Evolutionary conservation across 2,329 filamentous ascomycete species (phyloP).

Genomic region (Eutypella sp.): DNA sequence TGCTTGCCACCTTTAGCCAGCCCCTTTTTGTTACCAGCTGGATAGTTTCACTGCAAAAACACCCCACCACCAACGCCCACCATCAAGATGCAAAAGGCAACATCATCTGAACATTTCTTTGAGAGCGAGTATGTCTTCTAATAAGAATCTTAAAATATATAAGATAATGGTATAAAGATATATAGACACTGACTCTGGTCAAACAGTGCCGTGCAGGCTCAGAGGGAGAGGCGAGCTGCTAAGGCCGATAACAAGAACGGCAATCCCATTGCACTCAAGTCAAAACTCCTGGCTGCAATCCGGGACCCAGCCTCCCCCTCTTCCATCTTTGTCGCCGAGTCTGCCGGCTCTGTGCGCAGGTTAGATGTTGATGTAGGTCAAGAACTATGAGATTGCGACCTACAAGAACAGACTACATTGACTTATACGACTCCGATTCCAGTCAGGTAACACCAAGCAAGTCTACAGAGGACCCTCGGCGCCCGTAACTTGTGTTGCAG

Average conservation of each 20-base stretch:
- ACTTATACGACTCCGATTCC: not conserved
- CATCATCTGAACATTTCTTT: slow-evolving; percentile 80
- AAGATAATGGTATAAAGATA: not conserved
- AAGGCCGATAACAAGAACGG: slow-evolving; percentile 76
- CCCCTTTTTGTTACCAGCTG: no score
- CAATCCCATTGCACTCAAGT: slow-evolving; percentile 71
- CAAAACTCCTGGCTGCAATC: slow-evolving; percentile 76
- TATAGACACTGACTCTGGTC: slow-evolving; percentile 37
- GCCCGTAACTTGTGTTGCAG: slow-evolving; percentile 72
- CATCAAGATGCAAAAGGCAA: slow-evolving; percentile 57
- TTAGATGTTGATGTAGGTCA: slow-evolving; percentile 66
- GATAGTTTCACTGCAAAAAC: no score
- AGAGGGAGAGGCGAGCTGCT: slow-evolving; percentile 57
- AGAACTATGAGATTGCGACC: not conserved
- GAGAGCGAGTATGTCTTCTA: slow-evolving; percentile 85
- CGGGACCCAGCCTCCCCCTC: slow-evolving; percentile 58
- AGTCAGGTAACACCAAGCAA: slow-evolving; percentile 38
- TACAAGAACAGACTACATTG: not conserved
- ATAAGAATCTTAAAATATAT: no score
- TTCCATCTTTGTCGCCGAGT: slow-evolving; percentile 76
- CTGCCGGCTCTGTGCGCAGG: slow-evolving; percentile 71
- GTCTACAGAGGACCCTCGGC: slow-evolving; percentile 70
- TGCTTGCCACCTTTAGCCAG: not conserved
- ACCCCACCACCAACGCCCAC: slow-evolving; percentile 2
- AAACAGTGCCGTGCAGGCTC: slow-evolving; percentile 43